Conservation (phyloP, 192 early-diverging fungal genomes). For the Umbelopsis sp. region DNA sequence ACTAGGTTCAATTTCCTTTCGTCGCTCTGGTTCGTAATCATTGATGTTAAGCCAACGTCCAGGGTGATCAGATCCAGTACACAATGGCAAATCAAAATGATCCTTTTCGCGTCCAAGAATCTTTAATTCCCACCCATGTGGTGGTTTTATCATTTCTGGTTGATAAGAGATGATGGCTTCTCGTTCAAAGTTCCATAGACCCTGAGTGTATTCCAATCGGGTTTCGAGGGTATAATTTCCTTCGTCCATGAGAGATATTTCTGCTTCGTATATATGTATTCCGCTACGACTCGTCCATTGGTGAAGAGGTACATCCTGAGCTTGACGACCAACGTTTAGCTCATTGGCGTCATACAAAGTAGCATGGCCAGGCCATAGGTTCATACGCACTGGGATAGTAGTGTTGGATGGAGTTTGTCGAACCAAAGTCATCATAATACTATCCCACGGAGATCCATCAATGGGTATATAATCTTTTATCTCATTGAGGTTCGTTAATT, state of each 20-base stretch:
- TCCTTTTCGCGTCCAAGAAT: conserved; percentile 7
- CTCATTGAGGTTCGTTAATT: background rate
- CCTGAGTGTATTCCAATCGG: conserved; percentile 46
- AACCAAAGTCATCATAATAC: conserved; percentile 6
- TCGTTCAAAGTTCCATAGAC: conserved; percentile 51
- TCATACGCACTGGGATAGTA: background rate
- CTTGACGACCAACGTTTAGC: background rate
- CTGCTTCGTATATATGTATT: conserved; percentile 52
- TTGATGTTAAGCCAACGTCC: conserved; percentile 46
- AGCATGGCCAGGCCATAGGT: background rate
- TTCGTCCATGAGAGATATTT: conserved; percentile 40
- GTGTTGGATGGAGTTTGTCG: background rate
- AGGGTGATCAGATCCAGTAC: conserved; percentile 30
- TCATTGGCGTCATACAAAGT: background rate
- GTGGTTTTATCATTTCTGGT: conserved; percentile 21
- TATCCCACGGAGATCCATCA: conserved; percentile 7
- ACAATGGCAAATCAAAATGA: conserved; percentile 48
- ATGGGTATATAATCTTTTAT: background rate
- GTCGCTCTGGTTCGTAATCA: conserved; percentile 25
- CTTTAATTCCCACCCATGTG: background rate
- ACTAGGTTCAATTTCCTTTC: conserved; percentile 6
- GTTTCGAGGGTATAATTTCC: conserved; percentile 40
- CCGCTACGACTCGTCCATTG: conserved; percentile 22
- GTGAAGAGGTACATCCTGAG: background rate
- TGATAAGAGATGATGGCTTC: conserved; percentile 34